Evolutionary conservation across 768 basidiomycete genomes (phyloP).

Genomic region (Russula olivacea): DNA sequence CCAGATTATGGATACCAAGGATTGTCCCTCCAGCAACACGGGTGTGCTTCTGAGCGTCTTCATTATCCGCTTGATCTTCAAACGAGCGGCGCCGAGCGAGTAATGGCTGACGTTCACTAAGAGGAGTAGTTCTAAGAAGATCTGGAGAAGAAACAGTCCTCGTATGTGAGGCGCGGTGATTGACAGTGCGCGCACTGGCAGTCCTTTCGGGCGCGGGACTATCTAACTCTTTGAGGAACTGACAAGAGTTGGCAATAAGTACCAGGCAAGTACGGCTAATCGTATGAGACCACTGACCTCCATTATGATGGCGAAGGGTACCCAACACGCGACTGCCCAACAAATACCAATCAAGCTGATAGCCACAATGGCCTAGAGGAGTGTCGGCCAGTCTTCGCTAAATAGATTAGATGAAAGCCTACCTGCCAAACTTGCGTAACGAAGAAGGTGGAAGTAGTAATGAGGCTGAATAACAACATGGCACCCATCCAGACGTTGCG

Average conservation of each 20-base stretch:
- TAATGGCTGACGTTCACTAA: slow-evolving; percentile 52
- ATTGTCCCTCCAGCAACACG: slow-evolving; percentile 84
- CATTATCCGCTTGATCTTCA: slow-evolving; percentile 40
- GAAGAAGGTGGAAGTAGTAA: slow-evolving; percentile 85
- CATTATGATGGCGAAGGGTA: slow-evolving; percentile 96
- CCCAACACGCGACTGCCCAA: slow-evolving; percentile 99
- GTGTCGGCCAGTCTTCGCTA: not conserved
- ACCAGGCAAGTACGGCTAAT: not conserved
- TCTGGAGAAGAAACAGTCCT: slow-evolving; percentile 50
- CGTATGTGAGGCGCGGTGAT: slow-evolving; percentile 42
- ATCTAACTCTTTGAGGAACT: slow-evolving; percentile 26
- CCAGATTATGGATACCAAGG: slow-evolving; percentile 90
- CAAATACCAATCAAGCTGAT: slow-evolving; percentile 86
- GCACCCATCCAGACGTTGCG: slow-evolving; percentile 93
- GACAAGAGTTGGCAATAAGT: not conserved
- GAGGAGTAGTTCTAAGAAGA: slow-evolving; percentile 31
- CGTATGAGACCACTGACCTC: slow-evolving; percentile 47
- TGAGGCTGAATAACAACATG: slow-evolving; percentile 66
- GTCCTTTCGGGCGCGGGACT: not conserved
- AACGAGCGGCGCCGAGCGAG: slow-evolving; percentile 54
- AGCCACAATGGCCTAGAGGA: slow-evolving; percentile 64
- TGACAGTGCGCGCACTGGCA: not conserved
- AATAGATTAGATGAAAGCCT: not conserved
- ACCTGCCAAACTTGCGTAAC: slow-evolving; percentile 73
- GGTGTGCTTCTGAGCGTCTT: slow-evolving; percentile 32